These are phyloP conservation scores for Rhodomyrtus tomentosa DNA, from an alignment of 345 rosid genomes.

Conservation along the genomic window DNA sequence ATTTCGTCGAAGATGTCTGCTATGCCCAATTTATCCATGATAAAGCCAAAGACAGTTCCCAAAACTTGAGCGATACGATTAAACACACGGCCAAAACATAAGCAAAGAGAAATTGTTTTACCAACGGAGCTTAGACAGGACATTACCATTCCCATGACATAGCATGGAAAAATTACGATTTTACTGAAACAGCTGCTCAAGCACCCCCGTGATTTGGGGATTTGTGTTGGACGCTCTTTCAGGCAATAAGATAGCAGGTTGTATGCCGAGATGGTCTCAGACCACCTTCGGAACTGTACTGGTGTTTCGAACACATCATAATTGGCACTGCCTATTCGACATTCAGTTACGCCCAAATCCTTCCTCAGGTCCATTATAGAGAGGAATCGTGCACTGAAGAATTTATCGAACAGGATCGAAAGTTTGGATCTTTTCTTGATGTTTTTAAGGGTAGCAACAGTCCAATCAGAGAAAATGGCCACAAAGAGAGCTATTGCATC, in stretches of 20 bases:
- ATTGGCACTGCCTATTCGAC: not conserved
- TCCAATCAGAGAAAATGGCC: slow-evolving; percentile 56
- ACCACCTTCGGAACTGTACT: slow-evolving; percentile 40
- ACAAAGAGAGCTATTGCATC: slow-evolving; percentile 30
- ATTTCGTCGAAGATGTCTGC: slow-evolving; percentile 21
- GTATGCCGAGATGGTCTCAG: slow-evolving; percentile 26
- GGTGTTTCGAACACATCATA: slow-evolving; percentile 17
- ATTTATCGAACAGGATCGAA: not conserved
- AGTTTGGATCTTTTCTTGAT: not conserved
- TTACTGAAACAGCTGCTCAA: not conserved
- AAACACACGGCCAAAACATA: not conserved
- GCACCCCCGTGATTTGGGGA: slow-evolving; percentile 12
- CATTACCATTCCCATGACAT: not conserved
- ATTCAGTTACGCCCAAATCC: not conserved
- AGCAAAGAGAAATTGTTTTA: not conserved
- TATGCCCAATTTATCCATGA: slow-evolving; percentile 6
- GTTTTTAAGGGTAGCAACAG: slow-evolving; percentile 10
- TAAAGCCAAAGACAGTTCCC: not conserved
- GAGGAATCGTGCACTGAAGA: slow-evolving; percentile 4
- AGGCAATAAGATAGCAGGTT: slow-evolving; percentile 45
- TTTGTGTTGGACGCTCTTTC: slow-evolving; percentile 3
- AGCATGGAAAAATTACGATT: not conserved
- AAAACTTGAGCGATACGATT: not conserved
- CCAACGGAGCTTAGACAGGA: not conserved
- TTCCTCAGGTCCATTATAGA: slow-evolving; percentile 1